Conservation (phyloP, 1,284 basidiomycete species). For the Waitea zeae region DNA sequence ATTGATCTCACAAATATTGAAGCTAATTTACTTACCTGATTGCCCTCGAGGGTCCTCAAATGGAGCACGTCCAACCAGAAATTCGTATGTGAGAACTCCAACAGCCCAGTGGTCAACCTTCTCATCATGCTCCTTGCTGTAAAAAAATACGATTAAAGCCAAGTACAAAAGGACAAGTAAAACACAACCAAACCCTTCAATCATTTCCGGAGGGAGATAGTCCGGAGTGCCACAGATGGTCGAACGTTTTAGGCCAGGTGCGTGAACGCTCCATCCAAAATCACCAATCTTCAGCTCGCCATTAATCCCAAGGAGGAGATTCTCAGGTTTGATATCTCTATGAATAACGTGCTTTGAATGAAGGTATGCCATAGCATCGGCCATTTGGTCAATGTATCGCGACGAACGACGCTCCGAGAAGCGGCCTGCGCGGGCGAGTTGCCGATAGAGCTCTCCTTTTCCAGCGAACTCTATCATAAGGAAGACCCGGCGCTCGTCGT, state of each 20-base stretch:
- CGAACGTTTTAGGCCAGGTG: conserved; percentile 76
- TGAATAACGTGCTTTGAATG: conserved; percentile 97
- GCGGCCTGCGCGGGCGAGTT: conserved; percentile 69
- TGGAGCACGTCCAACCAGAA: conserved; percentile 81
- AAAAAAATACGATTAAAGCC: too few species aligned
- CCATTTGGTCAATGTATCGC: conserved; percentile 95
- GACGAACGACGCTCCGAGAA: conserved; percentile 82
- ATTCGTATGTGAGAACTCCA: conserved; percentile 93
- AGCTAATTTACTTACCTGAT: conserved; percentile 30
- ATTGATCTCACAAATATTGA: conserved; percentile 1
- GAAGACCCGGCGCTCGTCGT: conserved; percentile 96
- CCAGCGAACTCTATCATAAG: conserved; percentile 95
- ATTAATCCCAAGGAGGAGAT: conserved; percentile 85
- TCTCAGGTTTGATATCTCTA: conserved; percentile 98
- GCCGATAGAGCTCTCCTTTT: conserved; percentile 92
- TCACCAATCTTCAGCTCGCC: conserved; percentile 98
- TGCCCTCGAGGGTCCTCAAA: conserved; percentile 81
- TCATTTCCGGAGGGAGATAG: conserved; percentile 98
- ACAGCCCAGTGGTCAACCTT: conserved; percentile 95
- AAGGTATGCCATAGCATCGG: conserved; percentile 86
- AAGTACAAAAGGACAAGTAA: too few species aligned
- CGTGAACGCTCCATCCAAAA: conserved; percentile 99
- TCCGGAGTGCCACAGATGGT: conserved; percentile 94
- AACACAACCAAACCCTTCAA: too few species aligned
- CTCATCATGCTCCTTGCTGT: conserved; percentile 69